A percentile compares a stretch with the other conserved stretches of the same genome.
phyloP scores from a whole-genome alignment of 169 alveolate genomes.

The Eimeria maxima region DNA sequence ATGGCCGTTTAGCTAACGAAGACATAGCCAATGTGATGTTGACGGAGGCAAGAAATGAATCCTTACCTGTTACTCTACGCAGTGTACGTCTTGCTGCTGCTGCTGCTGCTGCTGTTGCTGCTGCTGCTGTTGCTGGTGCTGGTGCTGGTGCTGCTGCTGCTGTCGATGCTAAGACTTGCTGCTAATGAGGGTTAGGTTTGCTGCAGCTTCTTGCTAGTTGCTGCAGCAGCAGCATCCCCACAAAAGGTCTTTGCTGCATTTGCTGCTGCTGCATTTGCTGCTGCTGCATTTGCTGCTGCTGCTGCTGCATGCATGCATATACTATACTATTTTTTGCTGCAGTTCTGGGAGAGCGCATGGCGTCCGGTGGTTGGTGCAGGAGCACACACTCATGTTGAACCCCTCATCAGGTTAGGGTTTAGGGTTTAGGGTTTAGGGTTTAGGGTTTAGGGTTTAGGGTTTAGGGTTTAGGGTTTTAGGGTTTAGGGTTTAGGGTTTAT shows the following conservation, averaged over 20 bases:
- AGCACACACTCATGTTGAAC: too few relatives aligned
- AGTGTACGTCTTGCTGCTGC: slow-evolving; percentile 37
- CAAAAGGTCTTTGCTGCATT: neutral
- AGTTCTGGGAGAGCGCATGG: slow-evolving; percentile 24
- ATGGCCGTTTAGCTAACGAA: slow-evolving; percentile 36
- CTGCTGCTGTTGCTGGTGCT: too few relatives aligned
- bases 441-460: too few relatives aligned
- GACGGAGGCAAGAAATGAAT: slow-evolving; percentile 1
- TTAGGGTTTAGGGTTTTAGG: too few relatives aligned
- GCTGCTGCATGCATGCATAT: too few relatives aligned
- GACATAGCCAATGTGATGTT: slow-evolving; percentile 30
- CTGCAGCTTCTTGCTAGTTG: slow-evolving; percentile 8
- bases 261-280: neutral
- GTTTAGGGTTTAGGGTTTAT: too few relatives aligned
- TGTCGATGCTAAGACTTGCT: too few relatives aligned
- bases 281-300: neutral
- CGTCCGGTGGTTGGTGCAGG: neutral
- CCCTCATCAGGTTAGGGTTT: too few relatives aligned
- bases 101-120: slow-evolving; percentile 26
- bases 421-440: too few relatives aligned
- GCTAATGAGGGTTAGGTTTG: too few relatives aligned
- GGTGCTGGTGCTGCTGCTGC: too few relatives aligned
- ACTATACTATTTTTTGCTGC: too few relatives aligned
- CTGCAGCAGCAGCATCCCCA: neutral
- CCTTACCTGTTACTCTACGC: neutral